A percentile compares a stretch with the other conserved stretches of the same genome.
Evolutionary conservation across 2,329 filamentous ascomycete genomes (phyloP).

Genomic region (Polytolypa hystricis): DNA sequence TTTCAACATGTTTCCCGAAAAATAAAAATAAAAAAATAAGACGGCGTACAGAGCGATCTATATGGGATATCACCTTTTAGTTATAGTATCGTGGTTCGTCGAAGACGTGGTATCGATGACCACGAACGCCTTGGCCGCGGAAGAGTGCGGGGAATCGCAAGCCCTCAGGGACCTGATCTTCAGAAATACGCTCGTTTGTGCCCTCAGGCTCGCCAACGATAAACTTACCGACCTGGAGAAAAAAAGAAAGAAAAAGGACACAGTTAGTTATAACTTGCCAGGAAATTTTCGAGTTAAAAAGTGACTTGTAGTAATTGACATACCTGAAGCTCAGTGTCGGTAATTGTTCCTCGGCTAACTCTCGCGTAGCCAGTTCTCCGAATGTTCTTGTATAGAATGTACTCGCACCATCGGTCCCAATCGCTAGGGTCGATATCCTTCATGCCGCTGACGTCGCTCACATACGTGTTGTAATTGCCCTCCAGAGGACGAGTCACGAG

Average conservation of each 20-base stretch:
- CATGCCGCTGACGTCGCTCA: slow-evolving; percentile 79
- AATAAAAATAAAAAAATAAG: slow-evolving; percentile 10
- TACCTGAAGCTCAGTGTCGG: slow-evolving; percentile 91
- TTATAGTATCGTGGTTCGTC: slow-evolving; percentile 68
- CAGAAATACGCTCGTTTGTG: slow-evolving; percentile 54
- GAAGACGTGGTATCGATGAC: slow-evolving; percentile 91
- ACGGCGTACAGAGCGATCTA: slow-evolving; percentile 3
- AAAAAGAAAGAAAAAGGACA: no score
- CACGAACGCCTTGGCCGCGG: slow-evolving; percentile 72
- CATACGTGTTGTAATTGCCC: slow-evolving; percentile 96
- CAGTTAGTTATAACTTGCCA: slow-evolving; percentile 12
- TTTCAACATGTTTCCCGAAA: no score
- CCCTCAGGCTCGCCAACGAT: slow-evolving; percentile 61
- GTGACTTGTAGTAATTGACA: no score
- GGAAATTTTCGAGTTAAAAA: no score
- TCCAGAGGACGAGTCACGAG: slow-evolving; percentile 80
- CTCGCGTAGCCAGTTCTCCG: slow-evolving; percentile 80
- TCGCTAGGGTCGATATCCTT: slow-evolving; percentile 84
- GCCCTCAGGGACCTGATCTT: slow-evolving; percentile 64
- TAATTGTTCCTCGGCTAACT: slow-evolving; percentile 81
- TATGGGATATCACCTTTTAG: slow-evolving; percentile 15
- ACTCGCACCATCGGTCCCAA: slow-evolving; percentile 98
- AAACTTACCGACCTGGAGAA: slow-evolving; percentile 68
- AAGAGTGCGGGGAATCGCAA: slow-evolving; percentile 78
- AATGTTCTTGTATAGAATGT: slow-evolving; percentile 88